Evolutionary conservation across 805 yeast genomes (phyloP).

Genomic region (Barnettozyma siamensis): DNA sequence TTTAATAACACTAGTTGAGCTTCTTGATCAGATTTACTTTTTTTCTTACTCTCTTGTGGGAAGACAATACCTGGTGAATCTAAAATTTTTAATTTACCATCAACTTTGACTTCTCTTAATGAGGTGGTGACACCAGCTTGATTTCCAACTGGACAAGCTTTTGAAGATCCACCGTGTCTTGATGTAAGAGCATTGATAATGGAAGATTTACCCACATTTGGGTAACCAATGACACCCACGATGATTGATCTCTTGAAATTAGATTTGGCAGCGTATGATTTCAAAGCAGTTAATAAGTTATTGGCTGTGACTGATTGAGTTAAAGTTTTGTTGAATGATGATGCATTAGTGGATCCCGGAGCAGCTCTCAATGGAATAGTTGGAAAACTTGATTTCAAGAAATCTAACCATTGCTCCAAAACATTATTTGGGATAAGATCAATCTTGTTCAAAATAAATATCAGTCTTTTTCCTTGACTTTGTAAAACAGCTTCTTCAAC

Average conservation of each 20-base stretch:
- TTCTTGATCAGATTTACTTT: slow-evolving; percentile 57
- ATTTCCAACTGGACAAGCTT: slow-evolving; percentile 94
- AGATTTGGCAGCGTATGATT: slow-evolving; percentile 76
- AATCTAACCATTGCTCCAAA: slow-evolving; percentile 76
- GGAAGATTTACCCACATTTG: slow-evolving; percentile 95
- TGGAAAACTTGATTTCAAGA: slow-evolving; percentile 79
- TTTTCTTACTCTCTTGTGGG: slow-evolving; percentile 59
- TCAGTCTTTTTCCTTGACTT: slow-evolving; percentile 75
- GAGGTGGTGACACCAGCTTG: slow-evolving; percentile 96
- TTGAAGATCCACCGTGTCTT: slow-evolving; percentile 66
- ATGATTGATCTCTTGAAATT: slow-evolving; percentile 83
- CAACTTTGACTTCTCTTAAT: slow-evolving; percentile 87
- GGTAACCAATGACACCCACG: slow-evolving; percentile 96
- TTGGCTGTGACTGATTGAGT: slow-evolving; percentile 67
- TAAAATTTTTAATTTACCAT: slow-evolving; percentile 77
- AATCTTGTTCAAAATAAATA: slow-evolving; percentile 82
- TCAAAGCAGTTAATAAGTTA: slow-evolving; percentile 71
- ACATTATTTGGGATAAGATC: slow-evolving; percentile 87
- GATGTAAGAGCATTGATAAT: slow-evolving; percentile 84
- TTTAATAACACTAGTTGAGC: slow-evolving; percentile 87
- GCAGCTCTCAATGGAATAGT: slow-evolving; percentile 85
- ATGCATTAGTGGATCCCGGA: slow-evolving; percentile 62
- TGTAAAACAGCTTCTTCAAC: slow-evolving; percentile 87
- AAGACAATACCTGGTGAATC: slow-evolving; percentile 98
- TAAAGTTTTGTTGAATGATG: slow-evolving; percentile 67